Evolutionary conservation across 371 early-diverging fungal genomes (phyloP).

Genomic region (Lichtheimia ramosa): DNA sequence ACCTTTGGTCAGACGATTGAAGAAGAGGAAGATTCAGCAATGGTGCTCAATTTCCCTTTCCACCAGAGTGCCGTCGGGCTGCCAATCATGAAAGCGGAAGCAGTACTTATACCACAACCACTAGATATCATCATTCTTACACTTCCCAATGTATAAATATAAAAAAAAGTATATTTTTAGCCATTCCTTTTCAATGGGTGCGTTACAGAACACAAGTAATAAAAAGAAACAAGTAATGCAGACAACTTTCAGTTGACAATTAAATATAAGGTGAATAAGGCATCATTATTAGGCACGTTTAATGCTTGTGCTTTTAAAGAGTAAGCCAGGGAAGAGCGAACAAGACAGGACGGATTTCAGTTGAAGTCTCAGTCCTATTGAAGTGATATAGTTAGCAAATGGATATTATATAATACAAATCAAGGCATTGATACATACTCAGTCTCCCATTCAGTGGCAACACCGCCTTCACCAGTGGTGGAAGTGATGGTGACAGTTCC

Average conservation of each 20-base stretch:
- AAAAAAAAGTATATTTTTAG: neutral
- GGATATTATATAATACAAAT: neutral
- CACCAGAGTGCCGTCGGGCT: neutral
- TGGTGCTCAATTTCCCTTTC: neutral
- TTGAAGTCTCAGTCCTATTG: too few relatives aligned
- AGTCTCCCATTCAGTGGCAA: neutral
- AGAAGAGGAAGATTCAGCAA: neutral
- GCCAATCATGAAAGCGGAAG: neutral
- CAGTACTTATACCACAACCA: neutral
- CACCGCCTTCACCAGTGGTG: neutral
- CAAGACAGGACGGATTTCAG: too few relatives aligned
- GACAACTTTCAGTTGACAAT: too few relatives aligned
- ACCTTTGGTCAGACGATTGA: constrained; percentile 5
- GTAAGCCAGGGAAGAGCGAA: too few relatives aligned
- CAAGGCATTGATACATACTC: neutral
- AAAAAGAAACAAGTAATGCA: too few relatives aligned
- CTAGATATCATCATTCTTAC: too few relatives aligned
- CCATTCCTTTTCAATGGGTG: neutral
- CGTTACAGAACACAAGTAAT: too few relatives aligned
- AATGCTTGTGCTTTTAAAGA: too few relatives aligned
- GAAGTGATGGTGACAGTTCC: neutral
- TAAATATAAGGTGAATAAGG: too few relatives aligned
- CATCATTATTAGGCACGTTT: too few relatives aligned
- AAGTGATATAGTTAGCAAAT: too few relatives aligned
- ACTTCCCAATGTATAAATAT: neutral